Evolutionary conservation across 2,329 filamentous ascomycete species (phyloP).

Genomic region (Phyllosticta capitalensis): DNA sequence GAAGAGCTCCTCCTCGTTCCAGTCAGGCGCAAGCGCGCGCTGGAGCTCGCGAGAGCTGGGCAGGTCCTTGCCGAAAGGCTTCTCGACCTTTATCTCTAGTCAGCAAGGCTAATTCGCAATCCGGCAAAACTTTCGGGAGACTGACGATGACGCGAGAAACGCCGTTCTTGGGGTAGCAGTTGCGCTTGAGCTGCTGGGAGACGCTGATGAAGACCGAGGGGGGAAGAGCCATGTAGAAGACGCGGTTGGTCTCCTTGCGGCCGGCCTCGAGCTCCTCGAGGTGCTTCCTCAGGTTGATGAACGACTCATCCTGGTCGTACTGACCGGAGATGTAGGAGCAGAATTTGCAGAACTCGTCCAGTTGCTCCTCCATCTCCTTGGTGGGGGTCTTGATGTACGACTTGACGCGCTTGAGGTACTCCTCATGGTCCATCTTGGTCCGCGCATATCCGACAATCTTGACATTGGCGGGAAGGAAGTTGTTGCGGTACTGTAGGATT

Average conservation of each 20-base stretch:
- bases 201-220: slow-evolving; percentile 97
- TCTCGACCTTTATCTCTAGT: slow-evolving; percentile 64
- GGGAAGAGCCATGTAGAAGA: slow-evolving; percentile 99
- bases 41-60: slow-evolving; percentile 89
- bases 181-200: slow-evolving; percentile 92
- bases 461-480: slow-evolving; percentile 94
- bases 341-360: slow-evolving; percentile 77
- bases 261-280: slow-evolving; percentile 76
- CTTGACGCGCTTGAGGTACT: slow-evolving; percentile 88
- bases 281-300: slow-evolving; percentile 75
- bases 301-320: slow-evolving; percentile 95
- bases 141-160: slow-evolving; percentile 89
- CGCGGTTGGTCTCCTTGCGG: slow-evolving; percentile 72
- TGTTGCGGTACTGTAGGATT: slow-evolving; percentile 75
- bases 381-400: slow-evolving; percentile 99
- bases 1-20: slow-evolving; percentile 98
- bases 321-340: slow-evolving; percentile 96
- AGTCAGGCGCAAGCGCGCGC: slow-evolving; percentile 89
- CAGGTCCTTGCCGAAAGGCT: slow-evolving; percentile 97
- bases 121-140: background rate
- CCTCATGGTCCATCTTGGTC: slow-evolving; percentile 97
- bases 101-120: slow-evolving; percentile 5
- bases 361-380: slow-evolving; percentile 91
- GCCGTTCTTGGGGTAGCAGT: slow-evolving; percentile 87
- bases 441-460: slow-evolving; percentile 97